phyloP scores from a whole-genome alignment of 192 early-diverging fungal genomes.

The Umbelopsis sp. region DNA sequence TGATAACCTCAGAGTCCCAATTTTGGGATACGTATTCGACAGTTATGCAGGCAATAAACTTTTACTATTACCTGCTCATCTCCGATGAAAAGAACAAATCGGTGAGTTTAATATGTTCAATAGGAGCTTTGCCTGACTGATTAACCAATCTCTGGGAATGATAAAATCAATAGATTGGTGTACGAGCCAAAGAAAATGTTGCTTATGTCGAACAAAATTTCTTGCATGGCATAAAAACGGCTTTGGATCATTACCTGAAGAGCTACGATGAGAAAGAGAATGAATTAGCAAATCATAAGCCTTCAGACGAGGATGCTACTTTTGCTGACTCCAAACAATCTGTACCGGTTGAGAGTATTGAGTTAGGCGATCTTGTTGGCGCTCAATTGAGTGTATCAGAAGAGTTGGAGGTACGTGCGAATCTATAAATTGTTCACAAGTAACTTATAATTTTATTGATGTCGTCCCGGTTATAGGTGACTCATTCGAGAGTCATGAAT shows the following conservation, averaged over 20 bases:
- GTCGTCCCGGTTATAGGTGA: neutral
- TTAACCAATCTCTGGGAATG: neutral
- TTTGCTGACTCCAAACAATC: neutral
- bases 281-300: neutral
- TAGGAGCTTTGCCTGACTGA: neutral
- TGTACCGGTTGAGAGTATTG: neutral
- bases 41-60: constrained; percentile 1
- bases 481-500: neutral
- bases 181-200: neutral
- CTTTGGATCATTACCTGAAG: neutral
- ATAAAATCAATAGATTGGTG: neutral
- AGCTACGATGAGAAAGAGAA: neutral
- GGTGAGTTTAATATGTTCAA: neutral
- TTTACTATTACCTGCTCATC: neutral
- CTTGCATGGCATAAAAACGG: neutral
- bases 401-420: neutral
- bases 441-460: neutral
- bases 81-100: neutral
- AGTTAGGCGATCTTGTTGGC: neutral
- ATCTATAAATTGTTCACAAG: neutral
- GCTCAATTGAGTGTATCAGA: neutral
- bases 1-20: neutral
- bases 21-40: neutral
- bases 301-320: neutral
- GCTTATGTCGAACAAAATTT: neutral